A percentile compares a stretch with the other conserved stretches of the same genome.
These are phyloP conservation scores for Senna tora DNA, from an alignment of 306 rosid species.

Conservation along the genomic window DNA sequence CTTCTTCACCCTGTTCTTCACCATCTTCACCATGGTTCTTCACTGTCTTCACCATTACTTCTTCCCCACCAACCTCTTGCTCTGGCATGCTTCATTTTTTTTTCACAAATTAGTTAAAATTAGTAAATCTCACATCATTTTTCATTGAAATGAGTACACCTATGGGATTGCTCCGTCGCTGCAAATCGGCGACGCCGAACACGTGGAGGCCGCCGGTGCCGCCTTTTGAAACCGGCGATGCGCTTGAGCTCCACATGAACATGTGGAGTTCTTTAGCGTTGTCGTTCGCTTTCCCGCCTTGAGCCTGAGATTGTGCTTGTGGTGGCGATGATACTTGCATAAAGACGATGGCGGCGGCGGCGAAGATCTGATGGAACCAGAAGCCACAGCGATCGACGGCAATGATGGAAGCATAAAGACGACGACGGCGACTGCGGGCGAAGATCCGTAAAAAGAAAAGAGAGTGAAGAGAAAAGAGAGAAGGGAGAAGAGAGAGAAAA, in stretches of 20 bases:
- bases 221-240: constrained; percentile 76
- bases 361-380: too few relatives aligned
- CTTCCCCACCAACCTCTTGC: constrained; percentile 56
- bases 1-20: too few relatives aligned
- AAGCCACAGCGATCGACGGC: too few relatives aligned
- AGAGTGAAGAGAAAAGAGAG: too few relatives aligned
- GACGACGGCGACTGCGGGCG: too few relatives aligned
- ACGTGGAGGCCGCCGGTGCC: constrained; percentile 70
- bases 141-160: background rate
- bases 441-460: too few relatives aligned
- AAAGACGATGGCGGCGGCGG: too few relatives aligned
- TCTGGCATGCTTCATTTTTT: constrained; percentile 53
- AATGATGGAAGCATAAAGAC: too few relatives aligned
- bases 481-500: too few relatives aligned
- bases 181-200: constrained; percentile 66
- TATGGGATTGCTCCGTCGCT: constrained; percentile 72
- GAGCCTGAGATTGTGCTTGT: constrained; percentile 23
- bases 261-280: constrained; percentile 93
- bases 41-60: too few relatives aligned
- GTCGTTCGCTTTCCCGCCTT: constrained; percentile 50
- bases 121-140: constrained; percentile 25
- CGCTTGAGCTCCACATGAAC: constrained; percentile 94
- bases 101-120: background rate
- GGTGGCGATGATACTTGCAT: too few relatives aligned
- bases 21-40: too few relatives aligned